Evolutionary conservation across 1,284 basidiomycete genomes (phyloP), one percentile per base, ranked within the genome.

Genomic region (Austroboletus rostrupii): DNA sequence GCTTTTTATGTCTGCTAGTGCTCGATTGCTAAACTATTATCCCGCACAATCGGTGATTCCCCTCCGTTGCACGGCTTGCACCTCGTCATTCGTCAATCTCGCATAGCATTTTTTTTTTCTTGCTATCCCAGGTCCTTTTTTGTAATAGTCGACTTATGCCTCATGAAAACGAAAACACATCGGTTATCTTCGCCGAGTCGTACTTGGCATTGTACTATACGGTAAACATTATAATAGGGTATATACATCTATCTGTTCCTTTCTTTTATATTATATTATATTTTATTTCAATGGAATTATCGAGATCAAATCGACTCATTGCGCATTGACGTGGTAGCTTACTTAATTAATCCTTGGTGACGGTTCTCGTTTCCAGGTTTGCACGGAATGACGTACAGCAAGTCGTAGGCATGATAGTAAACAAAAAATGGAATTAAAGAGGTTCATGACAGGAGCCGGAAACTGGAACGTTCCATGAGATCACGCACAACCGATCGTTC

Each of bases 191-290:
- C 31, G 20, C 20, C 40, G 38, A 48, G 32, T 5, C 36, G 16
- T 43, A 33, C 19, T 37, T 38, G 16, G 48, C 38, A 61, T 53
- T 58, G 62, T 65, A 65, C 36, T 33, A 50, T 61, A 61, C 43
- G 13, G 39, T 42, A 48, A 44, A 50, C 36, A 42, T 47, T 39
- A 55, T 61, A 65, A 61, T 63, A 39, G 48, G 26, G 31, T 55
- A 43, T 43, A 50, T 37, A 37, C 29, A 13, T 28, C 3, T 14
- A 33, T 33, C 32, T 16, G 12, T 13, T 38, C 14, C 16, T 12
- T 21, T 8, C 20, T 21, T 20, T 9, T 41, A 2, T 41, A 41
- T 38, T 38, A 21, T 38, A 16, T 29, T 38, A 47, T 36, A 26
- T 33, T 17, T 23, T 7, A 28, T 28, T 16, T 28, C 11, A 11